Evolutionary conservation across 441 rosid genomes (phyloP), one percentile per base, ranked within the genome.

Genomic region (Codiaeum variegatum): DNA sequence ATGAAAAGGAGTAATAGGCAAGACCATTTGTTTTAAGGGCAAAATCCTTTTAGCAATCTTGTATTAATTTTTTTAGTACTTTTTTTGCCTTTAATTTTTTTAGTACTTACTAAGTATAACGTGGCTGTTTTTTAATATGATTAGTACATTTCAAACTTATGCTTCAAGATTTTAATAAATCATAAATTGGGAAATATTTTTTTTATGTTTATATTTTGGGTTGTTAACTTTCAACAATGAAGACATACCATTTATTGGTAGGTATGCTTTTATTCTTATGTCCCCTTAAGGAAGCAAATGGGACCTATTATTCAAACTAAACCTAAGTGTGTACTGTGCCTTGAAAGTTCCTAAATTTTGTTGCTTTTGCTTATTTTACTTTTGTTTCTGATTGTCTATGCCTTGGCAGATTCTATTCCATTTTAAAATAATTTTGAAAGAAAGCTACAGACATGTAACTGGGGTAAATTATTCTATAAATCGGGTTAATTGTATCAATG

Each of bases 321-420:
- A 46, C 18, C 42, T 19, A 56, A 28, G 29, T 6, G 12, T 6
- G 52, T 13, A 47, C 23, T 21, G 21, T 69, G 51, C 64, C 49
- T 38, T 69, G 73, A 58, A 70, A 19, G n/a, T 70, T 70, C 73
- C 56, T 29, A 10, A 6, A 15, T 19, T 67, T 59, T 59, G 73
- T 70, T 70, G 24, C 24, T 9, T 42, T 28, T 29, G n/a, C 1
- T 70, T 4, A 69, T 34, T 55, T 9, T n/a, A 8, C 18, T 1
- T 40, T 40, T 40, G 44, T 12, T 38, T 38, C 34, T 18, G 51
- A 46, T 46, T 46, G 6, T 46, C 3, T 12, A 46, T 2, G 3
- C 52, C 3, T 47, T 47, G 4, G 3, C 18, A 47, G n/a, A 46
- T 46, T 46, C 51, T 16, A 12, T 16, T 46, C 19, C 4, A 46